Percentiles rank a stretch among this genome's conserved stretches.
phyloP scores from a whole-genome alignment of 208 protist genomes.

The Pavlovales sp. region DNA sequence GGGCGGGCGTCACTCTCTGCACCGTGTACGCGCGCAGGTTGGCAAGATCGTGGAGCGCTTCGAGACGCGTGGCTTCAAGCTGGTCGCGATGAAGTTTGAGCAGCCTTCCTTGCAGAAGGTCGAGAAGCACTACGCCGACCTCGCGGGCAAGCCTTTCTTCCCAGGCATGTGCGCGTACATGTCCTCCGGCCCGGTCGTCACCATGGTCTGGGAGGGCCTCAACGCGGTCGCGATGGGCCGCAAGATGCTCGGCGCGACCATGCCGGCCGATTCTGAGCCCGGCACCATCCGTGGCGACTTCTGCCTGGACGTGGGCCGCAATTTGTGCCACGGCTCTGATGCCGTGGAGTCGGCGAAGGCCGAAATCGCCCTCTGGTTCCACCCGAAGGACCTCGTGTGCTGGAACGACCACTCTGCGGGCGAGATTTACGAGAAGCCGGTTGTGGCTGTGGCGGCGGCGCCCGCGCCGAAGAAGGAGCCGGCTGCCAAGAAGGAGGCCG shows the following conservation, averaged over 20 bases:
- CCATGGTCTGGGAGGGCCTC: slow-evolving; percentile 55
- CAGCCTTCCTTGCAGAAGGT: slow-evolving; percentile 42
- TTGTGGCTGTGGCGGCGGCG: no score
- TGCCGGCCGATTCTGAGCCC: slow-evolving; percentile 42
- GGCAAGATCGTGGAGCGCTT: slow-evolving; percentile 54
- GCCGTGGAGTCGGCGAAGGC: slow-evolving; percentile 29
- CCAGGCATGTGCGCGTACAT: slow-evolving; percentile 34
- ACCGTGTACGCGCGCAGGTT: neutral
- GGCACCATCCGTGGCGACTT: slow-evolving; percentile 55
- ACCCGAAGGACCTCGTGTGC: slow-evolving; percentile 16
- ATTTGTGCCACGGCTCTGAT: slow-evolving; percentile 50
- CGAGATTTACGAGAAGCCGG: neutral
- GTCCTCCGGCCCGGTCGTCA: slow-evolving; percentile 27
- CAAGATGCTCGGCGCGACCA: slow-evolving; percentile 52
- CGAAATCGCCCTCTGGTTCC: slow-evolving; percentile 52
- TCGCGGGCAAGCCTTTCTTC: slow-evolving; percentile 53
- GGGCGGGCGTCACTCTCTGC: no score
- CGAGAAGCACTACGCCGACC: slow-evolving; percentile 52
- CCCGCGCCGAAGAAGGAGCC: no score
- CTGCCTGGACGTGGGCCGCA: slow-evolving; percentile 54
- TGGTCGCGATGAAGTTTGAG: slow-evolving; percentile 48
- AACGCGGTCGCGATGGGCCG: slow-evolving; percentile 49
- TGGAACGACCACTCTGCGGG: slow-evolving; percentile 12
- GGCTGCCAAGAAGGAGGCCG: no score
- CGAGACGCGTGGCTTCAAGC: slow-evolving; percentile 46